Percentiles rank a stretch among this genome's conserved stretches.
Conservation (phyloP, 192 early-diverging fungal species). For the Phycomyces blakesleeanus region DNA sequence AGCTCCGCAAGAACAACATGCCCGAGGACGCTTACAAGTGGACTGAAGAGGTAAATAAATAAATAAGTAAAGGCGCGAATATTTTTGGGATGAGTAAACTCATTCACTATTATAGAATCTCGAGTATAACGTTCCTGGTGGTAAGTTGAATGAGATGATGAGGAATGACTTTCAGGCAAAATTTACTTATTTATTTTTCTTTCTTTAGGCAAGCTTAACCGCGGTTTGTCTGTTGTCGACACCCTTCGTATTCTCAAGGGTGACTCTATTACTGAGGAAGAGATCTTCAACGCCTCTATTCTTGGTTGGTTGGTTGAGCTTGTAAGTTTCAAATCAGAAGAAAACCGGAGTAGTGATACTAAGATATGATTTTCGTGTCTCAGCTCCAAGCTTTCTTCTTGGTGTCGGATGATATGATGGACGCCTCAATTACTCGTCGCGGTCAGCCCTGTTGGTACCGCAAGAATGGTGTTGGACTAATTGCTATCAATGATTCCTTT, state of each 20-base stretch:
- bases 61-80: not conserved
- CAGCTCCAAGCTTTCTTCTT: conserved; percentile 98
- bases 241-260: conserved; percentile 78
- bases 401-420: conserved; percentile 99
- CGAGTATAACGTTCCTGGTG: conserved; percentile 58
- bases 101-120: conserved; percentile 31
- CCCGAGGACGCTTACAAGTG: conserved; percentile 65
- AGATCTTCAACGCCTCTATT: conserved; percentile 82
- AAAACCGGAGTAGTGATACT: not conserved
- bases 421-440: conserved; percentile 90
- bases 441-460: conserved; percentile 98
- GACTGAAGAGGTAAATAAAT: conserved; percentile 51
- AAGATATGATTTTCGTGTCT: conserved; percentile 6
- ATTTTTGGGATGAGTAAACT: conserved; percentile 21
- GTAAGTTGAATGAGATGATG: conserved; percentile 31
- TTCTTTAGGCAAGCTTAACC: conserved; percentile 90
- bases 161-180: not conserved
- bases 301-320: conserved; percentile 95
- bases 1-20: conserved; percentile 66
- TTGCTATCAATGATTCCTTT: conserved; percentile 97
- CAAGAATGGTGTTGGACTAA: conserved; percentile 72
- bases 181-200: not conserved
- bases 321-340: conserved; percentile 46
- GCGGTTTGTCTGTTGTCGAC: conserved; percentile 92
- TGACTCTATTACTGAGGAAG: conserved; percentile 68